phyloP scores from a whole-genome alignment of 1,139 yeast species.

The Suhomyces coccinellae region DNA sequence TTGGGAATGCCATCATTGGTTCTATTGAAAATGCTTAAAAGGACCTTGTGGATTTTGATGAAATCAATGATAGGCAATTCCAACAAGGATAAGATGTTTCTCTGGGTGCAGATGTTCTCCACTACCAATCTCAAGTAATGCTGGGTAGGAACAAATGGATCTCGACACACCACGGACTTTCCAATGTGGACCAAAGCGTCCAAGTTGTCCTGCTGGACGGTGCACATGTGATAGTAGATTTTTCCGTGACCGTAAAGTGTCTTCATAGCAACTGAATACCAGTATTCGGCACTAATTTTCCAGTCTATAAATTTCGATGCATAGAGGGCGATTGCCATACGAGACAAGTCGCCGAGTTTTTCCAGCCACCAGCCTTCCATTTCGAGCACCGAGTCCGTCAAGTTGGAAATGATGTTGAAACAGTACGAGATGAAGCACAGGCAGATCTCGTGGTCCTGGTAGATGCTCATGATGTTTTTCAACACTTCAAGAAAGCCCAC shows the following conservation, averaged over 20 bases:
- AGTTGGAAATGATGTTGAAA: conserved; percentile 52
- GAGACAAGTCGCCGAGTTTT: conserved; percentile 71
- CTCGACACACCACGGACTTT: conserved; percentile 73
- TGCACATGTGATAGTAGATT: conserved; percentile 77
- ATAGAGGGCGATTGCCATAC: conserved; percentile 82
- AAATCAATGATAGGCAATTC: conserved; percentile 66
- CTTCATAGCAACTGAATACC: conserved; percentile 72
- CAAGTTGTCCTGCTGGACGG: conserved; percentile 76
- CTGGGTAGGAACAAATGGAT: conserved; percentile 79
- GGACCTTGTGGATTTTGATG: conserved; percentile 63
- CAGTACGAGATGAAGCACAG: conserved; percentile 51
- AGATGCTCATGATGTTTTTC: conserved; percentile 65
- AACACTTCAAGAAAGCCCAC: conserved; percentile 77
- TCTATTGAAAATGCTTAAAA: conserved; percentile 46
- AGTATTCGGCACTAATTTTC: conserved; percentile 75
- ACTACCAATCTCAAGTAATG: conserved; percentile 75
- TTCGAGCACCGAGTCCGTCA: conserved; percentile 52
- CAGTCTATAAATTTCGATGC: conserved; percentile 78
- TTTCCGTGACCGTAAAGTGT: conserved; percentile 79
- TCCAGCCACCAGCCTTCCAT: conserved; percentile 80
- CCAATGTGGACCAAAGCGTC: conserved; percentile 80
- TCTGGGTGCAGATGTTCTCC: conserved; percentile 72
- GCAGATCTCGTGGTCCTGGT: conserved; percentile 51
- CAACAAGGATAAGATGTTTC: conserved; percentile 58
- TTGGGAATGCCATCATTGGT: conserved; percentile 14